Percentiles rank a stretch among this genome's conserved stretches.
Evolutionary conservation across 2,329 filamentous ascomycete genomes (phyloP).

Genomic region (Arthroderma sp.): DNA sequence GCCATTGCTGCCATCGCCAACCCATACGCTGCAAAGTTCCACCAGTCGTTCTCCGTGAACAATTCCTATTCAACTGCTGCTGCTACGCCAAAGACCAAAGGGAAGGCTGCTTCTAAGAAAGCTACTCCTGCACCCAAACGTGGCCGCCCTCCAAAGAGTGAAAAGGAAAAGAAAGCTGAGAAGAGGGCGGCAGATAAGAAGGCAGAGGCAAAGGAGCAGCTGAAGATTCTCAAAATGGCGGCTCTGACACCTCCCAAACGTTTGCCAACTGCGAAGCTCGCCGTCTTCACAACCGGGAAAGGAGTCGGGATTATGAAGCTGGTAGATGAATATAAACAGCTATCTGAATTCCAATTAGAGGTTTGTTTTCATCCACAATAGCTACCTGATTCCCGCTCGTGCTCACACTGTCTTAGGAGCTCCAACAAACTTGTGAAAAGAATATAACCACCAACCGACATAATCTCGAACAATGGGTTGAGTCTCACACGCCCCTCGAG

Average conservation of each 20-base stretch:
- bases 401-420: not conserved
- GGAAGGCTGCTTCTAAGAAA: conserved; percentile 10
- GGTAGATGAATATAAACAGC: conserved; percentile 22
- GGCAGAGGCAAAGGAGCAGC: conserved; percentile 17
- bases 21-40: not conserved
- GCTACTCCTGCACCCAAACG: not conserved
- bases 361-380: conserved; percentile 19
- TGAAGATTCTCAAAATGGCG: conserved; percentile 23
- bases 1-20: not conserved
- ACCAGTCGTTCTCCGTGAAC: conserved; percentile 15
- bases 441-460: conserved; percentile 35
- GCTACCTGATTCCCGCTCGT: not conserved
- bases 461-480: conserved; percentile 44
- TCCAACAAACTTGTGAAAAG: conserved; percentile 42
- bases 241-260: conserved; percentile 28
- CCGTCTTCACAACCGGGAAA: conserved; percentile 18
- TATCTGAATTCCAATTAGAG: conserved; percentile 26
- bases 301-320: conserved; percentile 9
- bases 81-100: conserved; percentile 18
- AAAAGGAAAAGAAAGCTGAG: conserved; percentile 12
- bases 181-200: conserved; percentile 25
- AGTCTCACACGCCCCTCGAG: conserved; percentile 42
- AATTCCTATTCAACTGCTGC: conserved; percentile 25
- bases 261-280: conserved; percentile 20
- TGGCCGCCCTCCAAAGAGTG: conserved; percentile 7